Base-by-base conservation (phyloP, 2,329 filamentous ascomycete genomes). In the Nemania diffusa region DNA sequence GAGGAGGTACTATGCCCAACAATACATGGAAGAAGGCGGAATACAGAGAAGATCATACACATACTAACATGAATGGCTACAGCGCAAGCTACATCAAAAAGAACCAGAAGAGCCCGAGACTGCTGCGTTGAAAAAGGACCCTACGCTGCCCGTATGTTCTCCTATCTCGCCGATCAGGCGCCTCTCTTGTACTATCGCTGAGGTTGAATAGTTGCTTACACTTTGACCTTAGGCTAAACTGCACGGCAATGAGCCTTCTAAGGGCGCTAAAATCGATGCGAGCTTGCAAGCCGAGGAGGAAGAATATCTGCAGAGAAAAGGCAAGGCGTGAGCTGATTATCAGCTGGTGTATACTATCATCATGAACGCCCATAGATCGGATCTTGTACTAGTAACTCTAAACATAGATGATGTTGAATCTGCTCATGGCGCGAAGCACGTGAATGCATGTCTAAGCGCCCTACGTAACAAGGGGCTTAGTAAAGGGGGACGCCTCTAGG, bases 171-270 rank as follows among this genome's bases (percentile, higher is more conserved):
- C 22, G 40, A 8, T 53, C n/a, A 13, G 3, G 13, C 20, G 15
- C n/a, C n/a, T n/a, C 27, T 22, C n/a, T n/a, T 15, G 17, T 13
- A 40, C 37, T 17, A 11, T 37, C 17, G 11, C 20, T 37, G 22
- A 7, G 2, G 20, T 5, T 5, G 5, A 27, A 11, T 20, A 24
- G 4, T 51, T 24, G 40, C 62, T 64, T 15, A 69, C 29, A 3
- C 24, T 29, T 2, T 17, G 1, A 6, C 5, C 15, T 40, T 50
- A 86, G 87, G 91, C 91, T 62, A 86, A 81, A 72, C 76, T 84
- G 70, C 91, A 94, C 76, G 91, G 91, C 67, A 93, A 93, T 77
- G 85, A 93, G 80, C 91, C 91, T 1, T 91, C 88, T 22, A 87
- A 83, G 75, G 91, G 91, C 20, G 91, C 91, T 26, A 87, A 91